These are phyloP conservation scores for Cicer bijugum DNA, from an alignment of 306 rosid genomes.

Conservation along the genomic window DNA sequence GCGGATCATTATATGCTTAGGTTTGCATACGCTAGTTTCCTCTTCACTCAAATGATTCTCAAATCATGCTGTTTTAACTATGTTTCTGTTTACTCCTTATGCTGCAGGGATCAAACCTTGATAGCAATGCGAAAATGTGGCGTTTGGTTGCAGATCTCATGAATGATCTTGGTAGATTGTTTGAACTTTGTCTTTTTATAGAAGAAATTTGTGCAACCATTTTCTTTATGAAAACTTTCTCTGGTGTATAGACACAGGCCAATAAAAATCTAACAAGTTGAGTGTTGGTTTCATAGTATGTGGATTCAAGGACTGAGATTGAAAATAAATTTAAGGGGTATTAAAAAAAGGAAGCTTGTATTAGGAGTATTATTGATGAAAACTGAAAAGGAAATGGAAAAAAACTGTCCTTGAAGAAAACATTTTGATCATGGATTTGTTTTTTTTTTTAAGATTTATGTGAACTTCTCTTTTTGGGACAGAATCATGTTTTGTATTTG, in stretches of 20 bases:
- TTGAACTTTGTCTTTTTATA: conserved; percentile 19
- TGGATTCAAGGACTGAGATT: conserved; percentile 11
- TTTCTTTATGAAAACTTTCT: conserved; percentile 1
- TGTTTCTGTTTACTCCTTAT: conserved; percentile 28
- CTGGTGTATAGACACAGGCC: conserved; percentile 3
- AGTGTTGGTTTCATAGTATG: conserved; percentile 23
- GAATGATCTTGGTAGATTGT: conserved; percentile 87
- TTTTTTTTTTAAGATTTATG: too few species aligned
- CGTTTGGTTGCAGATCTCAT: conserved; percentile 96
- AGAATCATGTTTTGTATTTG: too few species aligned
- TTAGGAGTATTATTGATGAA: conserved; percentile 6
- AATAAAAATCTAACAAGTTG: background rate
- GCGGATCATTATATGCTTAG: background rate
- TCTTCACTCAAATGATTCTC: conserved; percentile 28
- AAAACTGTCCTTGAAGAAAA: conserved; percentile 1
- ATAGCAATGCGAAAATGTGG: conserved; percentile 97
- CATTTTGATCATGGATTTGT: conserved; percentile 7
- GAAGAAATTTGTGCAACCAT: conserved; percentile 9
- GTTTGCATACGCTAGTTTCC: conserved; percentile 31
- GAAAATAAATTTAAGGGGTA: background rate
- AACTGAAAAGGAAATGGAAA: background rate
- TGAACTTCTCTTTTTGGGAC: too few species aligned
- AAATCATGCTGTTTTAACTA: conserved; percentile 17
- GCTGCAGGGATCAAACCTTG: conserved; percentile 92
- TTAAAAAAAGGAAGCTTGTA: background rate